These are phyloP conservation scores for Alternaria sp. DNA, from an alignment of 2,329 filamentous ascomycete genomes.

Conservation along the genomic window DNA sequence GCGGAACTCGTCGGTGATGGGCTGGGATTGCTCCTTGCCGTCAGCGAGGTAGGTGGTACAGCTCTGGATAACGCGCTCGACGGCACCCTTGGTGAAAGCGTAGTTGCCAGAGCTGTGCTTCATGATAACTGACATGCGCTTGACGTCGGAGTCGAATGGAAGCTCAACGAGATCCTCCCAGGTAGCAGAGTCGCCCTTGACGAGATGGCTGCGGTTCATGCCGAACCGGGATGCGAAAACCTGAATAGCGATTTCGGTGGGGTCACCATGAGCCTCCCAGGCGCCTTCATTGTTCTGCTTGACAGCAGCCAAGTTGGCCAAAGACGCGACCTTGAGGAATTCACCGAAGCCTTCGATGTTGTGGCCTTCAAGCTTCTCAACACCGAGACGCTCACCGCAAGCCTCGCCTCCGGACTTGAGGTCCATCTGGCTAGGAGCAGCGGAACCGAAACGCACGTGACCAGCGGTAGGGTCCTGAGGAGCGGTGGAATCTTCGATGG, in stretches of 20 bases:
- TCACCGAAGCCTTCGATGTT: constrained; percentile 31
- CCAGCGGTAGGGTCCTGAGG: constrained; percentile 45
- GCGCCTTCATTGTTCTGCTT: constrained; percentile 51
- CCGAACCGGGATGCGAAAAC: constrained; percentile 74
- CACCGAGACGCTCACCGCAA: constrained; percentile 17
- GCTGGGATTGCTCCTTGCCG: constrained; percentile 41
- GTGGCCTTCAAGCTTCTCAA: constrained; percentile 33
- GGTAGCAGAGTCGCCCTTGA: constrained; percentile 38
- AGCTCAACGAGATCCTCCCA: constrained; percentile 65
- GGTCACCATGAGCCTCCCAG: constrained; percentile 49
- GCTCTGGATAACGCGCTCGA: constrained; percentile 70
- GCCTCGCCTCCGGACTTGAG: constrained; percentile 25
- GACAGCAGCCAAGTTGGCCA: constrained; percentile 61
- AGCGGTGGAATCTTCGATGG: constrained; percentile 43
- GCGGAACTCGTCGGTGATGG: constrained; percentile 62
- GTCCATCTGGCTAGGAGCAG: constrained; percentile 36
- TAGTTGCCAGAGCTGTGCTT: constrained; percentile 42
- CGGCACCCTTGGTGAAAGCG: constrained; percentile 71
- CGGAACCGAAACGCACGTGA: constrained; percentile 31
- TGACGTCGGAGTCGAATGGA: constrained; percentile 76
- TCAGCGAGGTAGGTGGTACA: constrained; percentile 62
- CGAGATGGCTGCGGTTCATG: constrained; percentile 64
- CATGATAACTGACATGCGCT: constrained; percentile 79
- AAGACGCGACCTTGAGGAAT: constrained; percentile 46
- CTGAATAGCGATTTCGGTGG: constrained; percentile 75